Percentiles rank a stretch among this genome's conserved stretches.
Evolutionary conservation across 1,139 yeast genomes (phyloP).

Genomic region (Zygoascus hellenicus): DNA sequence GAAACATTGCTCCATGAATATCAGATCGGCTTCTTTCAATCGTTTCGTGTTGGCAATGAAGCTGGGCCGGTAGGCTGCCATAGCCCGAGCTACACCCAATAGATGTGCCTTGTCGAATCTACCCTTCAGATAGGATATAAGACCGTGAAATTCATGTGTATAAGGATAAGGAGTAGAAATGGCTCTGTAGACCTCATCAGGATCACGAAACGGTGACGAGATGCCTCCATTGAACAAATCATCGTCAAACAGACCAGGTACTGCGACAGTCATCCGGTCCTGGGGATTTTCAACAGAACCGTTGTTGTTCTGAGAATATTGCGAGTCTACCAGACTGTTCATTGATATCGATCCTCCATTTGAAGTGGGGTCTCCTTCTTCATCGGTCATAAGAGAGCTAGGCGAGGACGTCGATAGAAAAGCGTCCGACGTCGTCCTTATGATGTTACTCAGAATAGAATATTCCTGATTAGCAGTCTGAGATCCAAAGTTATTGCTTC

Average conservation of each 20-base stretch:
- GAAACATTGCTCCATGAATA: slow-evolving; percentile 92
- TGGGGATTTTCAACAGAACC: not conserved
- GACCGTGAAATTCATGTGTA: slow-evolving; percentile 82
- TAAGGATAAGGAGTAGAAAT: slow-evolving; percentile 63
- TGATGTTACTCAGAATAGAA: slow-evolving; percentile 65
- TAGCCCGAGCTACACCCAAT: slow-evolving; percentile 78
- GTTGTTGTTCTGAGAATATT: not conserved
- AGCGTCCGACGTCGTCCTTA: slow-evolving; percentile 32
- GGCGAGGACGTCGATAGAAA: slow-evolving; percentile 8
- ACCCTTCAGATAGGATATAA: slow-evolving; percentile 65
- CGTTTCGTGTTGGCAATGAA: slow-evolving; percentile 90
- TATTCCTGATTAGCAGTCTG: slow-evolving; percentile 81
- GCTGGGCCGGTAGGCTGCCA: slow-evolving; percentile 86
- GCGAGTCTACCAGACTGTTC: not conserved
- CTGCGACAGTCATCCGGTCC: not conserved
- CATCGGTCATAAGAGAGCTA: slow-evolving; percentile 6
- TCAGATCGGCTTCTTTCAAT: slow-evolving; percentile 79
- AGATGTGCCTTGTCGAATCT: slow-evolving; percentile 68
- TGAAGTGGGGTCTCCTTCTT: slow-evolving; percentile 5
- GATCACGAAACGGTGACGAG: slow-evolving; percentile 15
- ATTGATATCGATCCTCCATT: not conserved
- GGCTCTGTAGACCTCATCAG: slow-evolving; percentile 28
- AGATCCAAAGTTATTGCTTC: slow-evolving; percentile 46
- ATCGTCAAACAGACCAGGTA: slow-evolving; percentile 6
- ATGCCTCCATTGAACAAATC: slow-evolving; percentile 1